Evolutionary conservation across 306 rosid species (phyloP), one percentile per base, ranked within the genome.

Genomic region (Cajanus cajan): DNA sequence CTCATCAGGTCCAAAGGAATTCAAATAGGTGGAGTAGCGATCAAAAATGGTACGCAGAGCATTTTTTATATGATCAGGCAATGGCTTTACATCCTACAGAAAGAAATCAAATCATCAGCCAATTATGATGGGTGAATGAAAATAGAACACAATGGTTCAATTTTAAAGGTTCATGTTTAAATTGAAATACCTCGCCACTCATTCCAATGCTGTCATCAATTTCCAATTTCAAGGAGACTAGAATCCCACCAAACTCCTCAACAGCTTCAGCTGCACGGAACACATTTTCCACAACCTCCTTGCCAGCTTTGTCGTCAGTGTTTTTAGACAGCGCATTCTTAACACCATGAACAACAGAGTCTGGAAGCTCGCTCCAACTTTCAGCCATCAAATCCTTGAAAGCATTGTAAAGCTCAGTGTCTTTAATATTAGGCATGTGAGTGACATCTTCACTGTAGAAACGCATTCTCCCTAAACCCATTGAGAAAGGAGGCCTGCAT

Each of bases 351-450:
- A 91, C 40, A 2, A 90, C 72, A 77, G 85, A 1, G 16, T 76
- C 78, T 0, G 92, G 87, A 52, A 96, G 87, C 13, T 84, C 78
- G 59, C 86, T 92, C 98, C 98, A 96, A 74, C 61, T 86, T 62
- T 51, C 86, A 62, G 98, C 98, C 87, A 96, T 39, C 88, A 96
- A 93, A 82, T 90, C 96, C 87, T 91, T 93, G 90, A 96, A 93
- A 58, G 55, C 94, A 39, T 64, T 77, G 14, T 48, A 82, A 76
- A 96, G 92, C 47, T 65, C 82, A 81, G 93, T 78, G 72, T 93
- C 98, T 18, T 75, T 81, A 25, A 96, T 85, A 54, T 73, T 74
- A 64, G 99, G 99, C 86, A 80, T 5, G 80, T 78, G 94, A 11
- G 72, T 73, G 55, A 87, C 84, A 39, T 83, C 92, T 72, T 80